These are phyloP conservation scores for Alternaria longipes DNA, from an alignment of 2,329 filamentous ascomycete genomes.

Conservation along the genomic window DNA sequence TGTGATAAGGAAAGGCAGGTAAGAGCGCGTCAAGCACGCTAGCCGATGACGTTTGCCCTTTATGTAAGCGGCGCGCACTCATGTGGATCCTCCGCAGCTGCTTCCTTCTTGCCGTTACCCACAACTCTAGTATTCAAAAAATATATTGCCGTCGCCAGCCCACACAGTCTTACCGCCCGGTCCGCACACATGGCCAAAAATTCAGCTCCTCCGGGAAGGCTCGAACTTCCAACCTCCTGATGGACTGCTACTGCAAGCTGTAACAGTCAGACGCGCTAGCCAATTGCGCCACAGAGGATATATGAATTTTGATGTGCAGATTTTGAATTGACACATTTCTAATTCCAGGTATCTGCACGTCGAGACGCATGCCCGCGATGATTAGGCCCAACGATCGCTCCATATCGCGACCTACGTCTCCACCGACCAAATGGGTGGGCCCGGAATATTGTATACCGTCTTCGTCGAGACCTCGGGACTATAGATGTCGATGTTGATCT, in stretches of 20 bases:
- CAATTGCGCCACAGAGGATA: constrained; percentile 59
- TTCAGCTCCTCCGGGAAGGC: constrained; percentile 42
- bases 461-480: constrained; percentile 25
- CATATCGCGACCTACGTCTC: background rate
- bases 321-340: background rate
- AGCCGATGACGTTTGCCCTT: background rate
- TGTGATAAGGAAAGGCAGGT: background rate
- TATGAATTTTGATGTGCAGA: constrained; percentile 2
- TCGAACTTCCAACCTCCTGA: constrained; percentile 48
- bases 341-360: background rate
- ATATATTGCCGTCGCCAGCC: background rate
- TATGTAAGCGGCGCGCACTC: background rate
- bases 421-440: constrained; percentile 25
- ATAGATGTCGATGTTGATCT: constrained; percentile 45
- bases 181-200: background rate
- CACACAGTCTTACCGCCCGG: background rate
- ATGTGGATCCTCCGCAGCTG: background rate
- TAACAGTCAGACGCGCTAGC: constrained; percentile 71
- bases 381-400: background rate
- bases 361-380: background rate
- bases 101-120: background rate
- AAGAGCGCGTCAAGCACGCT: background rate
- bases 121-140: constrained; percentile 4
- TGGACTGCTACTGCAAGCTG: constrained; percentile 21
- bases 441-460: constrained; percentile 34